Evolutionary conservation across 768 basidiomycete species (phyloP), one percentile per base, ranked within the genome.

Genomic region (Trametes meyenii): DNA sequence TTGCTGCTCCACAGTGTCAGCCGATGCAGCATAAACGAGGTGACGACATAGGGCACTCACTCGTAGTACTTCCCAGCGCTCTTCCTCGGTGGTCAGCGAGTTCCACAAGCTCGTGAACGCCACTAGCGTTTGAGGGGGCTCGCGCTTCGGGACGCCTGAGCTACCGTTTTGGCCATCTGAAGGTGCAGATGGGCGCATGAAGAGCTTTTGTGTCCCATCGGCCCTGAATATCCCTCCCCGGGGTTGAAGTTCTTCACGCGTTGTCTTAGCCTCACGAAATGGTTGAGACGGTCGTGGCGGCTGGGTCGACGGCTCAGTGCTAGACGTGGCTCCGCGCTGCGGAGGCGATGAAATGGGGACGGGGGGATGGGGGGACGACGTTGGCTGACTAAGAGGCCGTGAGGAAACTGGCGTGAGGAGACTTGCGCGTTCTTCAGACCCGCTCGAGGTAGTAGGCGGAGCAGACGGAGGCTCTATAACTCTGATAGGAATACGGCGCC

Each of bases 151-250:
- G 14, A 49, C 23, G 6, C 59, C 23, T 26, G 60, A 59, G n/a
- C 56, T 33, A 3, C 23, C 53, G 12, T 53, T 56, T 19, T 35
- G 13, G n/a, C 51, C 16, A 6, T 55, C 40, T 13, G 67, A n/a
- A 4, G 64, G 38, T 21, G 61, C 29, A 21, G 38, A 23, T 6
- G 61, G 50, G 11, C 40, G 44, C 35, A 49, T 58, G 62, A 92
- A 82, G 11, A 91, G 71, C 1, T 82, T 87, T 45, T 80, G 83
- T 17, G 82, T 76, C 1, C 90, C 91, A 13, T 84, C 79, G 2
- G 79, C 74, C 26, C 85, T 82, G 74, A 93, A 90, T 52, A 93
- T 88, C 0, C 90, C 90, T 8, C 89, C 90, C 0, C 88, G 85
- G 3, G 85, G 81, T 42, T 78, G 78, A 56, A 75, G 17, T 66